Percentiles rank a stretch among this genome's conserved stretches.
These are phyloP conservation scores for Globisporangium cederbergense DNA, from an alignment of 352 stramenopile species.

Conservation along the genomic window DNA sequence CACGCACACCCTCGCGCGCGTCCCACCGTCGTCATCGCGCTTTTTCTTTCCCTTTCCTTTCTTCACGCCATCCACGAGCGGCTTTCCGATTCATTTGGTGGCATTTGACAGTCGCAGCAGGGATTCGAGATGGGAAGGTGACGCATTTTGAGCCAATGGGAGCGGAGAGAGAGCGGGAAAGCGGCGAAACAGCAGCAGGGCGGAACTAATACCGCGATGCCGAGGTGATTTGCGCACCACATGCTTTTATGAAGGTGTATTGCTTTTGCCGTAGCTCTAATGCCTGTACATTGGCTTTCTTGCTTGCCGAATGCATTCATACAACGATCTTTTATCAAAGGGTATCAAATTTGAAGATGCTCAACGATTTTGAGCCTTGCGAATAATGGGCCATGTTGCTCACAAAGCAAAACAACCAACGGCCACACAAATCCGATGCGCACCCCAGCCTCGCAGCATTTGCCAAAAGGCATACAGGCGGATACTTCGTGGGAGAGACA, in stretches of 20 bases:
- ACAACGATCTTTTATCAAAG: too few relatives aligned
- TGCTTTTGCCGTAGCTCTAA: too few relatives aligned
- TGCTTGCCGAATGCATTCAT: too few relatives aligned
- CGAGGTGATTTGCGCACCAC: not conserved
- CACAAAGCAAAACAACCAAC: not conserved
- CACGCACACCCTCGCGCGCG: not conserved
- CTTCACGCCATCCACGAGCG: not conserved
- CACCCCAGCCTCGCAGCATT: too few relatives aligned
- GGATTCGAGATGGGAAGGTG: not conserved
- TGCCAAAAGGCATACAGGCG: too few relatives aligned
- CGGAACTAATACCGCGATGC: not conserved
- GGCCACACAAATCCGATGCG: too few relatives aligned
- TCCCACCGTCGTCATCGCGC: not conserved
- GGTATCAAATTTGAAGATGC: not conserved
- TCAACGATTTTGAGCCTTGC: not conserved
- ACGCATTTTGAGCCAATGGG: slow-evolving; percentile 1
- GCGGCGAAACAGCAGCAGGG: not conserved
- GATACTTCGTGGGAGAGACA: too few relatives aligned
- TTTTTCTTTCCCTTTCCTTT: not conserved
- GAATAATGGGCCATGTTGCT: not conserved
- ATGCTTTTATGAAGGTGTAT: not conserved
- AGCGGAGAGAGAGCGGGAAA: not conserved
- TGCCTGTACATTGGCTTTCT: not conserved
- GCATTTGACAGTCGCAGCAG: not conserved
- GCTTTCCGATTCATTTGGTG: not conserved